Conservation (phyloP, 371 early-diverging fungal species). For the Rhizopus microsporus region DNA sequence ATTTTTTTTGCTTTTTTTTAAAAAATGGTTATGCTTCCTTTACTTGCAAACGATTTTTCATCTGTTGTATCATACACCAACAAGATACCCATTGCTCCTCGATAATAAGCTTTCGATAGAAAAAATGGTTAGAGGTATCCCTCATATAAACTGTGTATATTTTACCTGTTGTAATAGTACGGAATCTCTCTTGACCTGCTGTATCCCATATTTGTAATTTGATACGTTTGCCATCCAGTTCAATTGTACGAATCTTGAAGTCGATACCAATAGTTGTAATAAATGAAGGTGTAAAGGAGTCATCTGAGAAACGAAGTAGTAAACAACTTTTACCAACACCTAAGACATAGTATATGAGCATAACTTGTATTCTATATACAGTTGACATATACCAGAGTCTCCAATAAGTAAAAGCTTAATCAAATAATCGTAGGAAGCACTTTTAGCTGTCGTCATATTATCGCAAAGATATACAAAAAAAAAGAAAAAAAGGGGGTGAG, state of each 20-base stretch:
- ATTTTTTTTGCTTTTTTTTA: neutral
- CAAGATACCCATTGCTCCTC: slow-evolving; percentile 99
- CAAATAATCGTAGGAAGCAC: slow-evolving; percentile 57
- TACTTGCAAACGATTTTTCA: slow-evolving; percentile 95
- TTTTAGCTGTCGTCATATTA: slow-evolving; percentile 61
- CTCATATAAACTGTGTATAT: neutral
- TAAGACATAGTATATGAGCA: neutral
- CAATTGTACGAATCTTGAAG: slow-evolving; percentile 99
- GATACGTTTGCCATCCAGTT: slow-evolving; percentile 96
- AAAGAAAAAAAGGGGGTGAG: too few species aligned
- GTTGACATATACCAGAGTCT: slow-evolving; percentile 86
- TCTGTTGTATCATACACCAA: slow-evolving; percentile 99
- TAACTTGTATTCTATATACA: slow-evolving; percentile 2
- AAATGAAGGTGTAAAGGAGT: slow-evolving; percentile 97
- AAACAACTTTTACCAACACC: slow-evolving; percentile 99
- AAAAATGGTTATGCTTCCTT: slow-evolving; percentile 14
- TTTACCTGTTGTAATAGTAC: slow-evolving; percentile 96
- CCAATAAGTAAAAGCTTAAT: slow-evolving; percentile 59
- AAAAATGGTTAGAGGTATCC: too few species aligned
- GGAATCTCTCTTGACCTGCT: slow-evolving; percentile 99
- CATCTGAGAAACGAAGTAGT: slow-evolving; percentile 96
- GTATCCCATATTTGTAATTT: slow-evolving; percentile 99
- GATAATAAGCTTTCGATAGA: slow-evolving; percentile 84
- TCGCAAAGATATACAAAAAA: neutral
- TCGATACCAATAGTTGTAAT: slow-evolving; percentile 99